phyloP scores from a whole-genome alignment of 441 rosid species.

The Adansonia rubrostipa region DNA sequence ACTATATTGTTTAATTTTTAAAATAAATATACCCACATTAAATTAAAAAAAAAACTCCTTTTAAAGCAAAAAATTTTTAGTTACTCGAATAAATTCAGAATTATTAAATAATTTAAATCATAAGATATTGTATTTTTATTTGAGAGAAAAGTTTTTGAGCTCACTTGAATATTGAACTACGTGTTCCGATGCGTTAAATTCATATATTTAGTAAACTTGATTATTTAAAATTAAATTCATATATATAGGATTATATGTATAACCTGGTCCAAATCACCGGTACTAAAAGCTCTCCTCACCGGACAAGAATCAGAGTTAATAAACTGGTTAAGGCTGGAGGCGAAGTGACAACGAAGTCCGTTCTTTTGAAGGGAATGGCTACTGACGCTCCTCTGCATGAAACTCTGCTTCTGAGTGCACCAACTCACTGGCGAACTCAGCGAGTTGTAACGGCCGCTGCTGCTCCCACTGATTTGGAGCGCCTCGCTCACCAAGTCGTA shows the following conservation, averaged over 20 bases:
- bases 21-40: not conserved
- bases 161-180: too few relatives aligned
- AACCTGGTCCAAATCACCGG: slow-evolving; percentile 63
- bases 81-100: too few relatives aligned
- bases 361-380: slow-evolving; percentile 59
- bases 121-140: too few relatives aligned
- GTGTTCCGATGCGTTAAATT: too few relatives aligned
- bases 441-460: slow-evolving; percentile 66
- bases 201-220: too few relatives aligned
- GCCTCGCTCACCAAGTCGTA: slow-evolving; percentile 33
- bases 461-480: slow-evolving; percentile 39
- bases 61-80: too few relatives aligned
- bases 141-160: too few relatives aligned
- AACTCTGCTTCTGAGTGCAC: slow-evolving; percentile 39
- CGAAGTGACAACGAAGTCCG: slow-evolving; percentile 42
- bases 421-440: slow-evolving; percentile 55
- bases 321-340: slow-evolving; percentile 32
- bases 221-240: too few relatives aligned
- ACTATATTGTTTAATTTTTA: not conserved
- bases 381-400: slow-evolving; percentile 68
- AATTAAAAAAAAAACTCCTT: too few relatives aligned
- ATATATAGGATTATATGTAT: not conserved
- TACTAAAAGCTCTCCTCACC: slow-evolving; percentile 69
- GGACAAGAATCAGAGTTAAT: slow-evolving; percentile 49
- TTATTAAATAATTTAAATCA: too few relatives aligned